Evolutionary conservation across 345 rosid species (phyloP).

Genomic region (Streptanthus diversifolius): DNA sequence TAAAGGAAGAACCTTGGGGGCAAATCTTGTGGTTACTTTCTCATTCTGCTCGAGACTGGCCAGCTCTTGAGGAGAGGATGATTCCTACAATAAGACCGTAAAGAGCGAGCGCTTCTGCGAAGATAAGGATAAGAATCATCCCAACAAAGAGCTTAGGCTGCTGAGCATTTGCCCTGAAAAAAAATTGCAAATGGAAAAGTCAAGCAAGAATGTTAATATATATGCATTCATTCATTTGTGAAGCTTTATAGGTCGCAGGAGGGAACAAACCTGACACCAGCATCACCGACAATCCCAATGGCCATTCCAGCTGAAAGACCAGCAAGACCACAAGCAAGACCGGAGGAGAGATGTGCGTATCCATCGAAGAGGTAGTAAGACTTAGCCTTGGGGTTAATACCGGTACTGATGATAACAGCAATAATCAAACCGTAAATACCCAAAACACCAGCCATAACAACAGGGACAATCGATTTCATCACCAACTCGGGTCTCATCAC

Average conservation of each 20-base stretch:
- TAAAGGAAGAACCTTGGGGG: background rate
- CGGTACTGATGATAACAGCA: conserved; percentile 44
- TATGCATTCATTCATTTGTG: background rate
- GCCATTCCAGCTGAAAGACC: conserved; percentile 46
- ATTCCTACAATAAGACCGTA: conserved; percentile 42
- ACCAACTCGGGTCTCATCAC: conserved; percentile 42
- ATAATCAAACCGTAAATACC: conserved; percentile 40
- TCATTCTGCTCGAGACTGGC: conserved; percentile 42
- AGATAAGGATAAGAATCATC: conserved; percentile 41
- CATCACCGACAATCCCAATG: conserved; percentile 39
- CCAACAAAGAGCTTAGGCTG: conserved; percentile 43
- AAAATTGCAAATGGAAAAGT: background rate
- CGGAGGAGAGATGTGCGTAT: conserved; percentile 38
- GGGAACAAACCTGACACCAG: conserved; percentile 39
- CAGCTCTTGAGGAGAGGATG: conserved; percentile 40
- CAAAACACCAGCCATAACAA: conserved; percentile 43
- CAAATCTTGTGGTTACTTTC: background rate
- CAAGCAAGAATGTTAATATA: background rate
- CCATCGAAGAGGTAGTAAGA: conserved; percentile 43
- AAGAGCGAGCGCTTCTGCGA: conserved; percentile 40
- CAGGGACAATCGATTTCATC: conserved; percentile 40
- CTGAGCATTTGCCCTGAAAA: conserved; percentile 42
- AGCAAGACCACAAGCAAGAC: conserved; percentile 43
- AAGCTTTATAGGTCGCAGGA: background rate
- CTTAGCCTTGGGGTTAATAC: conserved; percentile 42